Evolutionary conservation across 768 basidiomycete species (phyloP).

Genomic region (Kwoniella mangroviensis): DNA sequence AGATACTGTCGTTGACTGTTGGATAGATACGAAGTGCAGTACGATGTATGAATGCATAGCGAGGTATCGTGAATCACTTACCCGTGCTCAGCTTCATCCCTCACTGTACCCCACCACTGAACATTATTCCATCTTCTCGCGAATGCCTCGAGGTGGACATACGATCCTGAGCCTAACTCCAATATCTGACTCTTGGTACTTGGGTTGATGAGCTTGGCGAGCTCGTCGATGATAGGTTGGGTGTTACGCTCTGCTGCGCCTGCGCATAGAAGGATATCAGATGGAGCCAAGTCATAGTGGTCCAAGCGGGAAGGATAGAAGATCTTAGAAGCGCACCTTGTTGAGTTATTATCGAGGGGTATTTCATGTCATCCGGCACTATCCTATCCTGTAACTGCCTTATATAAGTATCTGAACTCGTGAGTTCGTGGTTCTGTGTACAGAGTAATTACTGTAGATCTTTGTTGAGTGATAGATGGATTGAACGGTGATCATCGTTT

Average conservation of each 20-base stretch:
- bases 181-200: constrained; percentile 15
- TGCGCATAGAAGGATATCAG: too few relatives aligned
- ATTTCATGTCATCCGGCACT: not conserved
- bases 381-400: not conserved
- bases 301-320: too few relatives aligned
- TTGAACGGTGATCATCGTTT: not conserved
- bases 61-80: constrained; percentile 14
- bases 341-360: constrained; percentile 36
- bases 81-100: constrained; percentile 29
- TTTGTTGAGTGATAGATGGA: too few relatives aligned
- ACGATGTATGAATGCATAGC: not conserved
- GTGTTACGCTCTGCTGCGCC: constrained; percentile 36
- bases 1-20: too few relatives aligned
- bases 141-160: constrained; percentile 32
- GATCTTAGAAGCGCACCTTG: constrained; percentile 19
- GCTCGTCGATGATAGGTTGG: constrained; percentile 28
- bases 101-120: constrained; percentile 39
- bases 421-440: not conserved
- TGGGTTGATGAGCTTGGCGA: constrained; percentile 15
- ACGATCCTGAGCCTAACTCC: constrained; percentile 34
- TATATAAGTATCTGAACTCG: not conserved
- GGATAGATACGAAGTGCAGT: too few relatives aligned
- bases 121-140: constrained; percentile 18
- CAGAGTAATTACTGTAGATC: too few relatives aligned
- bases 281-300: too few relatives aligned